Conservation (phyloP, 345 rosid genomes). For the Carallia pectinifolia region DNA sequence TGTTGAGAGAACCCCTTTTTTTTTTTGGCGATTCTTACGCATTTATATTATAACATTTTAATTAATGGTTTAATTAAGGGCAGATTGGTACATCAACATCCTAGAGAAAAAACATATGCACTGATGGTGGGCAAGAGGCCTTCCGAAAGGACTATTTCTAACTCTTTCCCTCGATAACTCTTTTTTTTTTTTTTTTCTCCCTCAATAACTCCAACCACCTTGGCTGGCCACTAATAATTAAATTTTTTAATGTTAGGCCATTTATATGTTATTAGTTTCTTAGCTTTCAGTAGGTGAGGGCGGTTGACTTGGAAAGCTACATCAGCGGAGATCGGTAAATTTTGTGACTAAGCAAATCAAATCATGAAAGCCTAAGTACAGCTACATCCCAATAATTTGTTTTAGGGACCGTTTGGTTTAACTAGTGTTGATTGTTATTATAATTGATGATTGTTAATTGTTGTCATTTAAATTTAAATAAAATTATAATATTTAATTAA, state of each 20-base stretch:
- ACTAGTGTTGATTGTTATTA: too few species aligned
- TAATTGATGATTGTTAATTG: too few species aligned
- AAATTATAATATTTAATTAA: too few species aligned
- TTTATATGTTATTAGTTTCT: slow-evolving; percentile 11
- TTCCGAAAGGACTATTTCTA: slow-evolving; percentile 37
- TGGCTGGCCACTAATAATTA: slow-evolving; percentile 25
- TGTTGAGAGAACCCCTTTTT: not conserved
- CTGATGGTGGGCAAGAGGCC: slow-evolving; percentile 18
- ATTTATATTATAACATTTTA: not conserved
- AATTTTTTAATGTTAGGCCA: not conserved
- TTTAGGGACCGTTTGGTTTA: not conserved
- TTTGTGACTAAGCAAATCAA: slow-evolving; percentile 8
- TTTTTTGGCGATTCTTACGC: not conserved
- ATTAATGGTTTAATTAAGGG: slow-evolving; percentile 5
- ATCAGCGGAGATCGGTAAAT: slow-evolving; percentile 13
- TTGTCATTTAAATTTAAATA: too few species aligned
- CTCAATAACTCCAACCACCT: slow-evolving; percentile 38
- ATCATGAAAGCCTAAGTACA: not conserved
- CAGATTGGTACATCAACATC: slow-evolving; percentile 30
- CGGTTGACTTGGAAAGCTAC: slow-evolving; percentile 38
- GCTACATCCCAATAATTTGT: slow-evolving; percentile 6
- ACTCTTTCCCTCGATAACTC: slow-evolving; percentile 48
- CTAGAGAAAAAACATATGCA: slow-evolving; percentile 5
- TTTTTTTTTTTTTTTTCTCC: too few species aligned
- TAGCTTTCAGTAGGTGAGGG: slow-evolving; percentile 30